A percentile compares a stretch with the other conserved stretches of the same genome.
These are phyloP conservation scores for Penicillium tannophilum DNA, from an alignment of 495 filamentous ascomycete species.

Conservation along the genomic window DNA sequence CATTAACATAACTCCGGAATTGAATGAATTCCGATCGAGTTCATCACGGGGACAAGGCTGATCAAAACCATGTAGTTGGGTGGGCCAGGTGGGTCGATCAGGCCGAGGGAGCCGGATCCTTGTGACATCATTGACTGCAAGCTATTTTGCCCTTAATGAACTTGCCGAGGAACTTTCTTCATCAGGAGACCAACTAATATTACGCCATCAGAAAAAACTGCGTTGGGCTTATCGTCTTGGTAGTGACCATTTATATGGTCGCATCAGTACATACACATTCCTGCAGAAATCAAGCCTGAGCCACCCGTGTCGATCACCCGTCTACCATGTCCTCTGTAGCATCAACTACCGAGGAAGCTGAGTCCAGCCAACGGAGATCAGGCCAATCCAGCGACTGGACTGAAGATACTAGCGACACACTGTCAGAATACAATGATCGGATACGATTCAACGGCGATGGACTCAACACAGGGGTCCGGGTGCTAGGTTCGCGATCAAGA, in stretches of 20 bases:
- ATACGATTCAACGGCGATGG: constrained; percentile 25
- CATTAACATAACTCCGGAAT: too few relatives aligned
- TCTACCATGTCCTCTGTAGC: constrained; percentile 18
- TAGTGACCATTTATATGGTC: too few relatives aligned
- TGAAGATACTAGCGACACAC: constrained; percentile 3
- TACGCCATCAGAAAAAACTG: neutral
- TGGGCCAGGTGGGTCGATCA: neutral
- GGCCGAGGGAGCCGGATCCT: constrained; percentile 9
- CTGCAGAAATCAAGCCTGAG: neutral
- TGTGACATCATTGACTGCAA: constrained; percentile 16
- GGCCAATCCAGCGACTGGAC: constrained; percentile 24
- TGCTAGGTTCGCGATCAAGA: constrained; percentile 20
- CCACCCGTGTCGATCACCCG: constrained; percentile 20
- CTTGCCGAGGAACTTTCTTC: neutral
- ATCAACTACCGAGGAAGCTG: constrained; percentile 4
- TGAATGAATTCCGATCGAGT: too few relatives aligned
- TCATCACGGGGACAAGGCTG: neutral
- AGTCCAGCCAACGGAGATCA: constrained; percentile 5
- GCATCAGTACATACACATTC: too few relatives aligned
- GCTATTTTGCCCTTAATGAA: neutral
- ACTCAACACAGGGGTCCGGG: constrained; percentile 27
- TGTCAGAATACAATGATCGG: neutral
- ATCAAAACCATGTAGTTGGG: neutral
- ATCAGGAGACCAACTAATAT: neutral
- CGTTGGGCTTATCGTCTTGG: too few relatives aligned